Evolutionary conservation across 352 stramenopile genomes (phyloP), one percentile per base, ranked within the genome.

Genomic region (Pythium periplocum): DNA sequence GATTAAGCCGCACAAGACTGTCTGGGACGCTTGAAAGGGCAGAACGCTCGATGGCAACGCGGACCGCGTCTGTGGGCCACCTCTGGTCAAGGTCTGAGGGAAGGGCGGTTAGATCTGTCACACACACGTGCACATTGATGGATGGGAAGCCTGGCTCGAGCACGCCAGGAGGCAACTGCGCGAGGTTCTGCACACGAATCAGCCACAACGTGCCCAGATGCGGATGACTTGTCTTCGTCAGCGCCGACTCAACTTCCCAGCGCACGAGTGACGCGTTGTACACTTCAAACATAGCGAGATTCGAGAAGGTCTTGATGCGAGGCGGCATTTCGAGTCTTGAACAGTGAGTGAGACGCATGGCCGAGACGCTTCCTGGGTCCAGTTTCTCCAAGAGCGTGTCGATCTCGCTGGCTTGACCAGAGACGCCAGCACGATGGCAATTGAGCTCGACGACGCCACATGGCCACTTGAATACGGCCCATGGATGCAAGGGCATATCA

Each of bases 391-490:
- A 41, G 17, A 48, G 4, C 2, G 7, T 2, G 8, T 51, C 31
- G n/a, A 62, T 53, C 11, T 59, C 42, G 8, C 35, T 31, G 1
- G 31, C n/a, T 3, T 36, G 31, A 1, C 53, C 43, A 10, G 7
- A 12, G 32, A 57, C 31, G 11, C 43, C 31, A 10, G 42, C 43
- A 10, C 52, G 51, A n/a, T 47, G 58, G 40, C 59, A 66, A 49
- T 61, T 66, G 45, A 66, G 35, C 44, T 61, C 48, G 11, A 66
- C 48, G 2, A 55, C 36, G 5, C 35, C 45, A 31, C 45, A 53
- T 32, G 53, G 12, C 10, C 53, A 32, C 31, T 35, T 45, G 38
- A 12, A 33, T 2, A 10, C 10, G 4, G 47, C 36, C 45, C 36
- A 53, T 6, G 53, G 45, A 6, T 45, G 45, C 12, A 59, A 33